These are phyloP conservation scores for Arabidopsis arenosa DNA, from an alignment of 345 rosid species.

Conservation along the genomic window DNA sequence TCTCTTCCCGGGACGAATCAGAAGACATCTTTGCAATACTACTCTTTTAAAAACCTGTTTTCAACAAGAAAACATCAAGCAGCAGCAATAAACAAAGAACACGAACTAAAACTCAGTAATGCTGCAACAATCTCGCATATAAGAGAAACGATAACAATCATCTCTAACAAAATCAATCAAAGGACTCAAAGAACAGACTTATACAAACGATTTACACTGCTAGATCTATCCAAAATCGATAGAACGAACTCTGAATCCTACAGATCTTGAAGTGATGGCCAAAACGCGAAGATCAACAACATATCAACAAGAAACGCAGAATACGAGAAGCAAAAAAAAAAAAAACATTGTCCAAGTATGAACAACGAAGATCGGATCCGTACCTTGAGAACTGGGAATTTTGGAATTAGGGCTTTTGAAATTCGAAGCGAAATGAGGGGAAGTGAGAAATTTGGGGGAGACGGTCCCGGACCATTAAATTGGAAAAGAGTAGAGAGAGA, in stretches of 20 bases:
- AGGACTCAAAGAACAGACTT: not conserved
- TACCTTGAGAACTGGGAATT: conserved; percentile 16
- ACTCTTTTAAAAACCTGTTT: conserved; percentile 27
- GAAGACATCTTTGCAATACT: conserved; percentile 59
- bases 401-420: conserved; percentile 27
- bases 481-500: conserved; percentile 13
- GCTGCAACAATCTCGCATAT: not conserved
- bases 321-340: not conserved
- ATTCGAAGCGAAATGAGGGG: not conserved
- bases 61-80: not conserved
- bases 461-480: not conserved
- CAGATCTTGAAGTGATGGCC: conserved; percentile 37
- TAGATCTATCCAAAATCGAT: conserved; percentile 38
- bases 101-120: not conserved
- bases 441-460: conserved; percentile 16
- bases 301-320: not conserved
- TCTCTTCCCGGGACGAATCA: conserved; percentile 82
- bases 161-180: conserved; percentile 10
- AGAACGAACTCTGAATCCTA: conserved; percentile 4
- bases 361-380: conserved; percentile 8
- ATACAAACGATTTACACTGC: not conserved
- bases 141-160: not conserved
- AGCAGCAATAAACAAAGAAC: conserved; percentile 4
- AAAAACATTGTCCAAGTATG: conserved; percentile 14
- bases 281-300: not conserved